Evolutionary conservation across 768 basidiomycete genomes (phyloP), one percentile per base, ranked within the genome.

Genomic region (Trametes elegans): DNA sequence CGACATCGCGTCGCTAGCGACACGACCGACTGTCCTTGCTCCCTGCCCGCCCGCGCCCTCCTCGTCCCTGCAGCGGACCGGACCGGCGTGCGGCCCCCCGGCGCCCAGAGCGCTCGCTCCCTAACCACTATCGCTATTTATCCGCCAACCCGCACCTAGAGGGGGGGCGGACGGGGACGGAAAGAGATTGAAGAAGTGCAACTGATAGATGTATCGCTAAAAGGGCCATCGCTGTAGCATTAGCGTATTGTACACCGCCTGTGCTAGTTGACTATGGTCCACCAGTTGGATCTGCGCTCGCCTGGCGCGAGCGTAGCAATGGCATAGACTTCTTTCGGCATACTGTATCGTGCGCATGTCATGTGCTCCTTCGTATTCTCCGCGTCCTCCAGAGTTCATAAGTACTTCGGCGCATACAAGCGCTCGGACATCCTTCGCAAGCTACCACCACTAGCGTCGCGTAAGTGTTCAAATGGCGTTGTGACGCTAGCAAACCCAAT

Each of bases 151-250:
- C n/a, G n/a, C n/a, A n/a, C n/a, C n/a, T 47, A 43, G n/a, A 34
- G 27, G 8, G 27, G 21, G 29, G 31, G 23, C 28, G 44, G 29
- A 35, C n/a, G 24, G 21, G 34, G 27, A 28, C 23, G 24, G 16
- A 42, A 26, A 44, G n/a, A n/a, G n/a, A 44, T 19, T 36, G 36
- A 32, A 54, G 35, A 47, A 48, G 51, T 39, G 23, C 13, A 42
- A 43, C 26, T 23, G n/a, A 44, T 36, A 16, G n/a, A 8, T 53
- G 51, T 36, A 45, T n/a, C 9, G 18, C 8, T 29, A 53, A 53
- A 53, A 53, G 34, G 42, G 36, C 55, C 55, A 45, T 50, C 49
- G 50, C 55, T 50, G 55, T 57, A 50, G 48, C 55, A 40, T 45
- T 45, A 49, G 35, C 27, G 27, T 38, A 36, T 14, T 49, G 49